Base-by-base conservation (phyloP, 108 stramenopile species). In the Cyclotella sp. region DNA sequence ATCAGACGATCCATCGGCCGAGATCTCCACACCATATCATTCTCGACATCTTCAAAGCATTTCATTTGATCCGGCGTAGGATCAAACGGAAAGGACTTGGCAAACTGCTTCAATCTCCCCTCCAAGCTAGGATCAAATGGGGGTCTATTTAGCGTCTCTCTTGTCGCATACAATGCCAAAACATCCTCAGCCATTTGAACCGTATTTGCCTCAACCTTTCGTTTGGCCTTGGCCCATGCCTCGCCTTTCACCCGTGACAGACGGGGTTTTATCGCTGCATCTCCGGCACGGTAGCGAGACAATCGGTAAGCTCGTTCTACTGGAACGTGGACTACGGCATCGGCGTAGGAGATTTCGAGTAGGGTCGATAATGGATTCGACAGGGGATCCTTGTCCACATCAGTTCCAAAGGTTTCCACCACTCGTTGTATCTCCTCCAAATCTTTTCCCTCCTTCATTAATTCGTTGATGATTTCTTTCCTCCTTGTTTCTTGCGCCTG, bases 1-100 rank as follows among this genome's bases (percentile, higher is more conserved):
- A 97, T 88, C 51, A 98, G 75, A 15, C 98, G 90, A 84, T 98
- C 97, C 98, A 98, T 98, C 28, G 98, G 98, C 40, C 91, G 81
- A 22, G 81, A 77, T 42, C 95, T 72, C 94, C 96, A 97, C 24
- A 96, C 89, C 97, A 98, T 97, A 71, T 98, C 98, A 78, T 95
- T 91, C 72, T 94, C 93, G 6, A 97, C 88, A 63, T 94, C 91
- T 73, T 92, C 88, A 70, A 95, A 93, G 64, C 92, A 93, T 58
- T 85, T 88, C 47, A 70, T 64, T 84, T 98, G 97, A 76, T 97
- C 98, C 1, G 79, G 73, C 0, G 98, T 97, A 4, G 95, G 94
- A 34, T 89, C 85, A 82, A 86, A 94, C 26, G 77, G 72, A 57
- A 97, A 97, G 6, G 87, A 83, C 42, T 80, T 73, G 61, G 85